Base-by-base conservation (phyloP, 1,139 yeast genomes). In the Blastobotrys aristatus region DNA sequence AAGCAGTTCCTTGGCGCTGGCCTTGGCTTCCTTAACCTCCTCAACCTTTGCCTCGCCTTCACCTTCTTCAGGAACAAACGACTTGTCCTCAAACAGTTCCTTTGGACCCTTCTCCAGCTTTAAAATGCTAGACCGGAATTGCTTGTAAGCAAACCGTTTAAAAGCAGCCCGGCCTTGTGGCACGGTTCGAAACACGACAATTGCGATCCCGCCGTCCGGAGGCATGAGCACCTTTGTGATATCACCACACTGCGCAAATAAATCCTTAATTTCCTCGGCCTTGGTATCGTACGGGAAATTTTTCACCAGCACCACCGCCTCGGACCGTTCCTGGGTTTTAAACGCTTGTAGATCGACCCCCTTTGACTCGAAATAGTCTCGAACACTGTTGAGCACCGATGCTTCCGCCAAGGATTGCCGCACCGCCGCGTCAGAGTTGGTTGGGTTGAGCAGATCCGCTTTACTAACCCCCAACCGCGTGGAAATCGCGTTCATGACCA, bases 361-460 rank as follows among this genome's bases (percentile, higher is more conserved):
- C 62, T 82, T 83, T 18, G 72, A 68, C 64, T 88, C 95, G 65
- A 92, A 92, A 66, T 80, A 92, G 57, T 80, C 80, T 60, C 96
- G 79, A 13, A 92, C 96, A 65, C 85, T 94, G 40, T 92, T 94
- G 61, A 92, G 83, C 20, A 90, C 96, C 62, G 89, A 92, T 1
- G 97, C 95, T 70, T 92, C 99, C 0, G 99, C 98, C 54, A 92
- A 76, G 0, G 98, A 97, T 66, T 90, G 97, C 62, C 89, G 88
- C n/a, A 92, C 97, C 1, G 96, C 97, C 44, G 96, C 85, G 55
- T 76, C 82, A 4, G 96, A 77, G 56, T 82, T 85, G 57, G 87
- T 84, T 1, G 96, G 95, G 64, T 92, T 94, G 52, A 92, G 77
- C 60, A 92, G 75, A 52, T 88, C 89, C 2, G 94, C 74, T 63